Evolutionary conservation across 164 flowering plant genomes (phyloP).

Genomic region (Magnolia sinica): DNA sequence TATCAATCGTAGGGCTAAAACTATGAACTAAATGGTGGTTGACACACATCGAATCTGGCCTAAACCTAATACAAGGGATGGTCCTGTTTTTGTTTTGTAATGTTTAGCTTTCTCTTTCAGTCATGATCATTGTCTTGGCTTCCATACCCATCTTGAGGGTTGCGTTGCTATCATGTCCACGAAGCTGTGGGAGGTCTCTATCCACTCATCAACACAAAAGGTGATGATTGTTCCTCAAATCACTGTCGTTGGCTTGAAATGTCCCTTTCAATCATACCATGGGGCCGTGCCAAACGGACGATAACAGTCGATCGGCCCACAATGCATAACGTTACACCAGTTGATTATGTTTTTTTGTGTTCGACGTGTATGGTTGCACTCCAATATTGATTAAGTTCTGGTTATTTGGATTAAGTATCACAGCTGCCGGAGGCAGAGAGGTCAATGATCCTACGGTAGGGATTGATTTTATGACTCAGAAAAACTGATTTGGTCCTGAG

Average conservation of each 20-base stretch:
- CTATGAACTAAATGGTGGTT: not conserved
- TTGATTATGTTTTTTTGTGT: not conserved
- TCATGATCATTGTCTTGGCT: not conserved
- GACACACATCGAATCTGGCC: not conserved
- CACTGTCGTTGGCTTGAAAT: not conserved
- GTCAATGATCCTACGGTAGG: not conserved
- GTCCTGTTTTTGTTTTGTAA: not conserved
- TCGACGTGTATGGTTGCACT: not conserved
- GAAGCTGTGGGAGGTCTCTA: not conserved
- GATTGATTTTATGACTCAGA: not conserved
- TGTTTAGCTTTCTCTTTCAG: not conserved
- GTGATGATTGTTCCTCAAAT: slow-evolving; percentile 1
- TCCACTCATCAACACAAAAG: slow-evolving; percentile 1
- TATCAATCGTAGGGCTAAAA: not conserved
- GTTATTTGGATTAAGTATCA: not conserved
- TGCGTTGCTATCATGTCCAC: not conserved
- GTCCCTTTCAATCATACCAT: not conserved
- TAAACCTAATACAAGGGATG: not conserved
- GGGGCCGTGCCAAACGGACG: not conserved
- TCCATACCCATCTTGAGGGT: not conserved
- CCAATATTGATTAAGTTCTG: not conserved
- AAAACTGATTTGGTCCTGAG: no score
- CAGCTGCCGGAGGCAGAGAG: not conserved
- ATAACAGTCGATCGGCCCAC: not conserved
- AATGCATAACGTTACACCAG: no score